Percentiles rank a stretch among this genome's conserved stretches.
Conservation (phyloP, 441 rosid genomes). For the Gossypium lobatum region DNA sequence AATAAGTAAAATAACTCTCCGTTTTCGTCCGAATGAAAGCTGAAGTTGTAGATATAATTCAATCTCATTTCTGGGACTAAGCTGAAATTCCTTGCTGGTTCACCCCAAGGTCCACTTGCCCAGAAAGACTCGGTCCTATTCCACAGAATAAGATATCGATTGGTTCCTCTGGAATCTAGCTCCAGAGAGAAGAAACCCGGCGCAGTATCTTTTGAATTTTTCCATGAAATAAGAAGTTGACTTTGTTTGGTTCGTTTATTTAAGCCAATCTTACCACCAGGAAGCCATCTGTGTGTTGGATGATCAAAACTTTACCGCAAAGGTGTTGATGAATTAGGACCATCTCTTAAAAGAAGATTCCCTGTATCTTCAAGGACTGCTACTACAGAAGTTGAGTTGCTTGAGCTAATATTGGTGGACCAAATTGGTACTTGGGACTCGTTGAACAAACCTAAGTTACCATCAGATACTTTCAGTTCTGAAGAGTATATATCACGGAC, state of each 20-base stretch:
- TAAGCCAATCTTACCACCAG: slow-evolving; percentile 41
- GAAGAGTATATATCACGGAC: slow-evolving; percentile 22
- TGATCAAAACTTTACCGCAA: slow-evolving; percentile 27
- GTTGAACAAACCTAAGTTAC: slow-evolving; percentile 38
- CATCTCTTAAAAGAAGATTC: background rate
- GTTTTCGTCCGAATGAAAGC: background rate
- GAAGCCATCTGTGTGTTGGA: slow-evolving; percentile 64
- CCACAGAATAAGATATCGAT: background rate
- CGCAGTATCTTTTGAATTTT: background rate
- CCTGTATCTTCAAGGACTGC: background rate
- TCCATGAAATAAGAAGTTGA: slow-evolving; percentile 14
- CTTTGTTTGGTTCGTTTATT: slow-evolving; percentile 30
- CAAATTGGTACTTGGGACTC: slow-evolving; percentile 30
- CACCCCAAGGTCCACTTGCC: background rate
- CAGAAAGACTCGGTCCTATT: slow-evolving; percentile 1
- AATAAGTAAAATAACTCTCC: background rate
- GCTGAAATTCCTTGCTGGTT: background rate
- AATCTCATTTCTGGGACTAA: background rate
- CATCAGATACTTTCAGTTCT: slow-evolving; percentile 26
- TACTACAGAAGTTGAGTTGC: slow-evolving; percentile 3
- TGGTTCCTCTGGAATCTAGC: background rate
- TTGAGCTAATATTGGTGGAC: slow-evolving; percentile 17
- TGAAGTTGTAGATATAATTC: background rate
- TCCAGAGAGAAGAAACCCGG: background rate
- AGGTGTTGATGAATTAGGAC: background rate